A percentile compares a stretch with the other conserved stretches of the same genome.
phyloP scores from a whole-genome alignment of 768 basidiomycete species.

The Tricholoma hemisulphureum region DNA sequence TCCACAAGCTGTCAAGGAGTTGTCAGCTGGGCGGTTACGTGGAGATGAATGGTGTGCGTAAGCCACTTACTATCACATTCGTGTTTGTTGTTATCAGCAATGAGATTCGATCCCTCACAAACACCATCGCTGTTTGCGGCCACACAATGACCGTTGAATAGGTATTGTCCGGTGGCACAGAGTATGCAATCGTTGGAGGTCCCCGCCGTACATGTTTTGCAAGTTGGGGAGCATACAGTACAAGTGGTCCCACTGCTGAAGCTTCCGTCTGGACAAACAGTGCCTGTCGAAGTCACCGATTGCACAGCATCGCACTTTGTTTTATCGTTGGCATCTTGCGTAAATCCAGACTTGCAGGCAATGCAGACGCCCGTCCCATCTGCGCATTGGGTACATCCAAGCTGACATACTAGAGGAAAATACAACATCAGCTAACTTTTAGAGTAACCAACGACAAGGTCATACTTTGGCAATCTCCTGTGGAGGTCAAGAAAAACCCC shows the following conservation, averaged over 20 bases:
- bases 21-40: slow-evolving; percentile 3
- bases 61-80: slow-evolving; percentile 73
- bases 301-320: slow-evolving; percentile 62
- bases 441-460: slow-evolving; percentile 7
- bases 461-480: slow-evolving; percentile 72
- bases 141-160: slow-evolving; percentile 72
- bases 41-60: neutral
- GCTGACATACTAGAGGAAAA: slow-evolving; percentile 55
- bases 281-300: slow-evolving; percentile 50
- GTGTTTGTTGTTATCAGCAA: slow-evolving; percentile 81
- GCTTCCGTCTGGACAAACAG: slow-evolving; percentile 61
- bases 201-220: slow-evolving; percentile 67
- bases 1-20: slow-evolving; percentile 61
- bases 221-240: slow-evolving; percentile 58
- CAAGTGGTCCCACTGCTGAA: slow-evolving; percentile 59
- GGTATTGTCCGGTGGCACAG: slow-evolving; percentile 61
- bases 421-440: slow-evolving; percentile 5
- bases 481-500: slow-evolving; percentile 72
- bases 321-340: slow-evolving; percentile 60
- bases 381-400: slow-evolving; percentile 71
- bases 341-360: slow-evolving; percentile 69
- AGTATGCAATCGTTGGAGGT: slow-evolving; percentile 70
- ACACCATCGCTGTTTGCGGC: slow-evolving; percentile 63
- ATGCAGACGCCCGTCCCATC: slow-evolving; percentile 68
- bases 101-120: slow-evolving; percentile 65